These are phyloP conservation scores for Lumnitzera littorea DNA, from an alignment of 345 rosid genomes.

Conservation along the genomic window DNA sequence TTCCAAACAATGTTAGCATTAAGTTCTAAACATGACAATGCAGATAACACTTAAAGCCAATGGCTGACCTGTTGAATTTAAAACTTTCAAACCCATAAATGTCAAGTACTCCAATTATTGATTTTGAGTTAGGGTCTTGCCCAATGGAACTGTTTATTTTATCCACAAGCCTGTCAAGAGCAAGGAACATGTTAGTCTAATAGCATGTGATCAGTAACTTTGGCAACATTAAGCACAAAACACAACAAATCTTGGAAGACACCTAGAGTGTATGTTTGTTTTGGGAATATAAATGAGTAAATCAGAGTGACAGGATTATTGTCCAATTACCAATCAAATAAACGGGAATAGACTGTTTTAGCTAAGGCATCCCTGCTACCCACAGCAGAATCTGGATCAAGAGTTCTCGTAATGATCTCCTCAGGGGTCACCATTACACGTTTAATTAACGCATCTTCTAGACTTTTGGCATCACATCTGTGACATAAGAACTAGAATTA, in stretches of 20 bases:
- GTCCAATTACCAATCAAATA: constrained; percentile 87
- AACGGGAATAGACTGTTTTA: constrained; percentile 89
- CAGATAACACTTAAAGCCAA: constrained; percentile 15
- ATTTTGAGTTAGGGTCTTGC: constrained; percentile 98
- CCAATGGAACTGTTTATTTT: constrained; percentile 91
- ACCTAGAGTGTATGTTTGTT: no score
- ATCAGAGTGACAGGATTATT: no score
- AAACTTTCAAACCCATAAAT: constrained; percentile 99
- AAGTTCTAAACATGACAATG: constrained; percentile 2
- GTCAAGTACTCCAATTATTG: constrained; percentile 95
- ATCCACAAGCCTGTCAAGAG: constrained; percentile 77
- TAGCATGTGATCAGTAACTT: no score
- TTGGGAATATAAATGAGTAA: no score
- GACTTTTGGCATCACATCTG: constrained; percentile 82
- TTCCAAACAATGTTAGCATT: constrained; percentile 17
- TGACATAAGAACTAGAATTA: constrained; percentile 11
- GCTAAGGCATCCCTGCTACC: constrained; percentile 97
- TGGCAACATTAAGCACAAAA: no score
- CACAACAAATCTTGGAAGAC: no score
- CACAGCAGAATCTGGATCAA: constrained; percentile 79
- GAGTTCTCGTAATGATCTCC: constrained; percentile 94
- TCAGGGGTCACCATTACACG: constrained; percentile 99
- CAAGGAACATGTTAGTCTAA: constrained; percentile 2
- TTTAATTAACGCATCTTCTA: constrained; percentile 92
- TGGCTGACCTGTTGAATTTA: constrained; percentile 76